Evolutionary conservation across 805 yeast genomes (phyloP).

Genomic region (Saccharomycopsis malanga): DNA sequence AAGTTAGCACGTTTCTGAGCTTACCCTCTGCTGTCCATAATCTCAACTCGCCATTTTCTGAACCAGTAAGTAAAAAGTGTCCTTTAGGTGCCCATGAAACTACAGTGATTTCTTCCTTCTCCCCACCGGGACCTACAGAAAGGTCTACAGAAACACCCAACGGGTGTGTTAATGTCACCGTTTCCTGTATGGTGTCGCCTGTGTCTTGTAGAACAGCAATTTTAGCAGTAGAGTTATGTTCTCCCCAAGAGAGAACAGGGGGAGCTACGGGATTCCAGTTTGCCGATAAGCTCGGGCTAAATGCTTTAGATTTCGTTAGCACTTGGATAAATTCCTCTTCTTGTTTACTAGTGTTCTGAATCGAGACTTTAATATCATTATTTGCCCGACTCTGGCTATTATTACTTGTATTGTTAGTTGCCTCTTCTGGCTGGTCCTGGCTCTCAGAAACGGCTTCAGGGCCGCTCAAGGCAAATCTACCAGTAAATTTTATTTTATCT

Average conservation of each 20-base stretch:
- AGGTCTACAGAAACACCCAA: constrained; percentile 25
- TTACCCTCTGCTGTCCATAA: constrained; percentile 74
- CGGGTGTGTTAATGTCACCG: constrained; percentile 32
- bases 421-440: constrained; percentile 7
- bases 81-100: constrained; percentile 67
- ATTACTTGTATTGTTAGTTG: background rate
- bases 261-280: constrained; percentile 51
- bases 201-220: constrained; percentile 33
- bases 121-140: background rate
- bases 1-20: constrained; percentile 46
- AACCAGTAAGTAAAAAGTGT: constrained; percentile 51
- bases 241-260: constrained; percentile 48
- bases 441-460: constrained; percentile 18
- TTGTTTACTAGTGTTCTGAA: background rate
- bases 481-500: constrained; percentile 27
- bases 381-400: background rate
- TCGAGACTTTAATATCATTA: background rate
- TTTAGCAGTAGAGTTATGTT: constrained; percentile 39
- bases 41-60: constrained; percentile 64
- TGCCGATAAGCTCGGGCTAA: constrained; percentile 39
- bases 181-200: constrained; percentile 22
- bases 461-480: constrained; percentile 29
- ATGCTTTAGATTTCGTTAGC: constrained; percentile 33
- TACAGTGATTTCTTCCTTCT: constrained; percentile 28
- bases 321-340: constrained; percentile 24